Evolutionary conservation across 2,329 filamentous ascomycete genomes (phyloP).

Genomic region (Botrytis cinerea): DNA sequence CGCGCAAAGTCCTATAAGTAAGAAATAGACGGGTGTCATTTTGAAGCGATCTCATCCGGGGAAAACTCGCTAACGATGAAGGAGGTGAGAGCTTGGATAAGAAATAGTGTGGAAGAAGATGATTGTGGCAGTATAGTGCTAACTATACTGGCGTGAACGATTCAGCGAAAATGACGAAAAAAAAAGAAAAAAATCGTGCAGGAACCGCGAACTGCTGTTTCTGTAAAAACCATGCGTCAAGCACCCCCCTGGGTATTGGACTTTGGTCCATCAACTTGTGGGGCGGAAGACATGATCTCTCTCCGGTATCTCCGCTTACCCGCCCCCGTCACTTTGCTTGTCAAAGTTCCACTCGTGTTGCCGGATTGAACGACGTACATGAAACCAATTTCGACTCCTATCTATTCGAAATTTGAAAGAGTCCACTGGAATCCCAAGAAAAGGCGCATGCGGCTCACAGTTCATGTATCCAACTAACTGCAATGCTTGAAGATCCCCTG

Average conservation of each 20-base stretch:
- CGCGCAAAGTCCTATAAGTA: neutral
- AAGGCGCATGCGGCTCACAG: neutral
- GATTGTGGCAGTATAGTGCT: neutral
- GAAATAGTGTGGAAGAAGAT: neutral
- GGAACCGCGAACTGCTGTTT: neutral
- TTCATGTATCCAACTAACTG: neutral
- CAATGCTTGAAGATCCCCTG: neutral
- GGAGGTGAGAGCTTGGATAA: neutral
- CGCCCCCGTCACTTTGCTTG: neutral
- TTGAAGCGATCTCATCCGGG: neutral
- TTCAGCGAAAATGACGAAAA: neutral
- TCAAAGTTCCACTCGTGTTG: neutral
- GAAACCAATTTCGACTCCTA: slow-evolving; percentile 3
- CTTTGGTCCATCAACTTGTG: slow-evolving; percentile 2
- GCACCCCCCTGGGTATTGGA: neutral
- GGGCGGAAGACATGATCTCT: neutral
- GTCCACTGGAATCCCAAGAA: neutral
- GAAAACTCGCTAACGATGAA: slow-evolving; percentile 9
- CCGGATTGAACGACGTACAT: slow-evolving; percentile 12
- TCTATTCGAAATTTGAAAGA: neutral
- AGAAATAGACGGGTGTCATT: neutral
- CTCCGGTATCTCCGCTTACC: neutral
- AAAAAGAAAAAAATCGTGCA: neutral
- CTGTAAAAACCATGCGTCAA: neutral
- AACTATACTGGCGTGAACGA: neutral